phyloP scores from a whole-genome alignment of 768 basidiomycete species.

The Podaxis carcinomalis region DNA sequence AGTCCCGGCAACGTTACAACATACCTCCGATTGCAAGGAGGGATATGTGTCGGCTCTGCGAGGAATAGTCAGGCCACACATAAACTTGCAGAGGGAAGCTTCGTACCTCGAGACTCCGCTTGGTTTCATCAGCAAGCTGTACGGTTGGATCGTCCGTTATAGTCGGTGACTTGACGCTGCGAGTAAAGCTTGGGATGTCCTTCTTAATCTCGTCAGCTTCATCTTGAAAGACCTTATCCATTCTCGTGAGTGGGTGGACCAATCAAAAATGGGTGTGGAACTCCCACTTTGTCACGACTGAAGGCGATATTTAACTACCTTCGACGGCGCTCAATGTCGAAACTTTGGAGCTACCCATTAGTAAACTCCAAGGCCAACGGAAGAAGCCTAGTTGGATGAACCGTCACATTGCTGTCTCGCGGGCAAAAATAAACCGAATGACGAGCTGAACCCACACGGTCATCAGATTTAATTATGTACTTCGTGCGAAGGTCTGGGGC shows the following conservation, averaged over 20 bases:
- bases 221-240: not conserved
- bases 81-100: not conserved
- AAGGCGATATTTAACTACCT: not conserved
- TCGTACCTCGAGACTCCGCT: not conserved
- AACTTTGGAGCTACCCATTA: not conserved
- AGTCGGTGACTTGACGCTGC: not conserved
- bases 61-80: not conserved
- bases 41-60: slow-evolving; percentile 45
- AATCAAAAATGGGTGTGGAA: not conserved
- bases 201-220: not conserved
- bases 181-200: not conserved
- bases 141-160: not conserved
- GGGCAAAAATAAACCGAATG: not conserved
- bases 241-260: not conserved
- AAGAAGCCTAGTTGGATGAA: not conserved
- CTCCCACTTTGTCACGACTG: not conserved
- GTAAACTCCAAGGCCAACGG: not conserved
- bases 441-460: not conserved
- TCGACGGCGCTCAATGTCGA: not conserved
- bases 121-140: not conserved
- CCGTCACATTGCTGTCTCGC: not conserved
- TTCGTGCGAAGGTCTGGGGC: not conserved
- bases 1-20: not conserved
- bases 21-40: slow-evolving; percentile 48
- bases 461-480: not conserved